Conservation (phyloP, 208 protist genomes). For the Tritrichomonas foetus region DNA sequence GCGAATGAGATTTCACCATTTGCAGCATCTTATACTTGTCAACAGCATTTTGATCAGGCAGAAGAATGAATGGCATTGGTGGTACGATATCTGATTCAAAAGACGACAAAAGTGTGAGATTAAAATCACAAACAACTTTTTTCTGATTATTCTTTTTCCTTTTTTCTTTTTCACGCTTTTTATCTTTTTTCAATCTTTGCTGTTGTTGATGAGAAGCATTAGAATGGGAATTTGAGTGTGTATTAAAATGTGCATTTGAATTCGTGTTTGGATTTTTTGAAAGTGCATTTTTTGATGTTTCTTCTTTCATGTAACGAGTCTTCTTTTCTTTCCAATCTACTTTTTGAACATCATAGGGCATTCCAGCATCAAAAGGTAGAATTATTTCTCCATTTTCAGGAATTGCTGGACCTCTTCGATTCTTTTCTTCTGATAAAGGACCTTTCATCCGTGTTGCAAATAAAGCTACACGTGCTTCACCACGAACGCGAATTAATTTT, state of each 20-base stretch:
- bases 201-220: no score
- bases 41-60: neutral
- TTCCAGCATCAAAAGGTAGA: constrained; percentile 4
- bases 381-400: neutral
- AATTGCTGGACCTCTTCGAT: neutral
- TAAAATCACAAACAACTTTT: neutral
- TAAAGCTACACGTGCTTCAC: neutral
- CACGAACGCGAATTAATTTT: neutral
- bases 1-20: no score
- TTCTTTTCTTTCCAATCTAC: constrained; percentile 14
- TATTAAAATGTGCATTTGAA: no score
- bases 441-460: neutral
- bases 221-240: no score
- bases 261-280: no score
- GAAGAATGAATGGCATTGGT: neutral
- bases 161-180: no score
- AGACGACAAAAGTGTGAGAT: neutral
- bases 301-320: no score
- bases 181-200: no score
- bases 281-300: no score
- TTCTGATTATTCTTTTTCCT: neutral
- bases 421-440: neutral
- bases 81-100: neutral
- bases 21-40: neutral
- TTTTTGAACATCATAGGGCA: neutral